Conservation (phyloP, 2,329 filamentous ascomycete genomes). For the Cadophora malorum region DNA sequence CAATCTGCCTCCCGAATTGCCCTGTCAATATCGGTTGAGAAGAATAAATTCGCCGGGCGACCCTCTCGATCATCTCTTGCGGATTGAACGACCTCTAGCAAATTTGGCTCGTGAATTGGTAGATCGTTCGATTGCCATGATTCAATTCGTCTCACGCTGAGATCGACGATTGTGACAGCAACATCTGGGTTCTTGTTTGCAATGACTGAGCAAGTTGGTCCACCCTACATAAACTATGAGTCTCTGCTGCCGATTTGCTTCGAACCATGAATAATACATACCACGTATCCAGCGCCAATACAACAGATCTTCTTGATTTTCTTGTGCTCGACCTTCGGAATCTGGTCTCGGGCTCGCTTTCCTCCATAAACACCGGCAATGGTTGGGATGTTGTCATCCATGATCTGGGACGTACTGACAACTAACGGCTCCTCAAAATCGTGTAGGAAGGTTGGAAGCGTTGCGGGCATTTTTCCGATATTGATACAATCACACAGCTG, state of each 20-base stretch:
- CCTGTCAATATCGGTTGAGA: slow-evolving; percentile 69
- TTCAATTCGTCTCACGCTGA: slow-evolving; percentile 66
- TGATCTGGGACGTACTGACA: slow-evolving; percentile 16
- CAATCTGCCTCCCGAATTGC: slow-evolving; percentile 71
- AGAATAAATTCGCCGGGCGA: slow-evolving; percentile 64
- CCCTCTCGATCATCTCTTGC: slow-evolving; percentile 56
- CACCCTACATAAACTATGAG: slow-evolving; percentile 52
- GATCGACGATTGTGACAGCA: slow-evolving; percentile 75
- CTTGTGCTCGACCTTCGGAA: slow-evolving; percentile 8
- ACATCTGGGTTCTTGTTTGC: slow-evolving; percentile 74
- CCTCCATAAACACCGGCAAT: slow-evolving; percentile 13
- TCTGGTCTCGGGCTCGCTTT: slow-evolving; percentile 13
- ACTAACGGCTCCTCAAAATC: background rate
- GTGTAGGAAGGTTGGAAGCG: background rate
- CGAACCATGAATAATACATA: background rate
- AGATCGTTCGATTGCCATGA: slow-evolving; percentile 75
- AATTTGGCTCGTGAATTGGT: slow-evolving; percentile 77
- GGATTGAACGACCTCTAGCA: slow-evolving; percentile 69
- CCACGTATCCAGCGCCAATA: slow-evolving; percentile 21
- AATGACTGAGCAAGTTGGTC: slow-evolving; percentile 75
- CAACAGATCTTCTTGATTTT: slow-evolving; percentile 23
- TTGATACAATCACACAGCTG: background rate
- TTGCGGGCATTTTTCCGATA: background rate
- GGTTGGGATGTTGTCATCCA: slow-evolving; percentile 7
- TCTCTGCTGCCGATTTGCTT: background rate